Evolutionary conservation across 73 alveolate species (phyloP), one percentile per base, ranked within the genome.

Genomic region (Paramecium pentaurelia): DNA sequence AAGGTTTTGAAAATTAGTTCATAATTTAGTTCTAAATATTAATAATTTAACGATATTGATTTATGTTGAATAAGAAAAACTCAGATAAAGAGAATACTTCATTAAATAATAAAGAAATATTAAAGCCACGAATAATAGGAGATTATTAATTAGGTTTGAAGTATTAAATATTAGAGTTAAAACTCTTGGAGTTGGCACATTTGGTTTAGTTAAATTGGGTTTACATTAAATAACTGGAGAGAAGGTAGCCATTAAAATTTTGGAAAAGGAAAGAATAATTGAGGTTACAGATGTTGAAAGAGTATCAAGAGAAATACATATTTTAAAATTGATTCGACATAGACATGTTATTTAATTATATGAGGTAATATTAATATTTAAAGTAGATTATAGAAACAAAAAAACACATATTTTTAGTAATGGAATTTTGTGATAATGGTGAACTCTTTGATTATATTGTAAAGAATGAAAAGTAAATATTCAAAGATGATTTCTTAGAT

Each of bases 381-480:
- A 1, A 12, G 32, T 60, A 94, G 92, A 95, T 95, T 36, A 93
- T 95, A 8, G 97, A 95, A 75, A 94, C 97, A 2, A 40, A 54
- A n/a, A 94, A 86, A 28, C 96, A 96, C 60, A 96, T 97, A 34
- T 97, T 95, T 92, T 89, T 97, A 27, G 94, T 97, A 22, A 97
- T 97, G 99, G 99, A 97, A 92, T 97, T 92, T 93, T 98, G 98
- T 70, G 73, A 95, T 51, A 97, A 97, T 51, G 99, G 99, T 6
- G 99, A 97, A 93, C 94, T 97, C 71, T 97, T 97, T 95, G 98
- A 97, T 54, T 94, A 97, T 71, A 97, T 97, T 8, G 99, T 89
- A 36, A 85, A 77, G 25, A 70, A 89, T 97, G 75, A 89, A 84
- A 86, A 95, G 84, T 64, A 64, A 64, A 3, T 54, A 64, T 4